Base-by-base conservation (phyloP, 1,139 yeast species). In the Blastobotrys elegans region DNA sequence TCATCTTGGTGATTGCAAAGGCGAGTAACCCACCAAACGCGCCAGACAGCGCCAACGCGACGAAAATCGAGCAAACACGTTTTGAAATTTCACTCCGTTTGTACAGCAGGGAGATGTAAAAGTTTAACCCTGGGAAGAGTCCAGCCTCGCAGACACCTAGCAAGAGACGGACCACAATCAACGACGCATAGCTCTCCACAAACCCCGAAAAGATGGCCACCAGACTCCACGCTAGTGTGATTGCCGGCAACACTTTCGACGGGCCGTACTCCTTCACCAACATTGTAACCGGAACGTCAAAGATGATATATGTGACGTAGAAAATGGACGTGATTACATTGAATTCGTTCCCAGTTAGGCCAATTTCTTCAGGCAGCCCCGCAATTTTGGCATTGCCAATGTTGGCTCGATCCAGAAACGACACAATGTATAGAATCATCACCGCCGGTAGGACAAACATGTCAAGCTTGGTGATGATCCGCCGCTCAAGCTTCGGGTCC, bases 331-430 rank as follows among this genome's bases (percentile, higher is more conserved):
- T 45, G 13, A 53, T 43, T 57, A 57, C 53, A 36, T 56, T 55
- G 54, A 67, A 68, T 53, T 71, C 70, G 45, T 71, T 64, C 7
- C 78, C 77, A 14, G 64, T 49, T 64, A 78, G 64, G 10, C 67
- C 60, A 44, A 77, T 57, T 53, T 79, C 84, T 16, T 65, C 68
- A 53, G 72, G 76, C 46, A 81, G 62, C 5, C 82, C 82, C 42
- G 80, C 84, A 32, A 80, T 70, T 53, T 80, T 69, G 1, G 85
- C 85, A 58, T 76, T 73, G 2, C 84, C 84, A 55, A 81, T 77
- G 57, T 79, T 79, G 46, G 82, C 87, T 61, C 89, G 71, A 61
- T 83, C 90, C 60, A 83, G 69, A 56, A 83, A 84, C 0, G 87
- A 79, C 54, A 83, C 71, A 58, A 83, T 77, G 58, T 84, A 83